Conservation (phyloP, 2,329 filamentous ascomycete genomes). For the Cercospora sp. region DNA sequence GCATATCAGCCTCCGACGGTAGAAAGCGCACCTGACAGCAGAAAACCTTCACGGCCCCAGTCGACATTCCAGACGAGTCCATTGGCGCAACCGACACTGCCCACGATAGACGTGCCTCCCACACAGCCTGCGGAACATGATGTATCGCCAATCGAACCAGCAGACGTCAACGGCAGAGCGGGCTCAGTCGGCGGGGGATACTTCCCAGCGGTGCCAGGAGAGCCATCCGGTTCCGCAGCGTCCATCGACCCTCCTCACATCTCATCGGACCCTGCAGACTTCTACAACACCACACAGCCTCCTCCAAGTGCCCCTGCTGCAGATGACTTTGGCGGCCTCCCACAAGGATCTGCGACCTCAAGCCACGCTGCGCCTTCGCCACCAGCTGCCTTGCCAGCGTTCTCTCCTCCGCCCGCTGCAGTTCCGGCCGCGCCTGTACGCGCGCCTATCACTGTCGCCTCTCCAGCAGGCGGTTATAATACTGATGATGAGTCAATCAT, state of each 20-base stretch:
- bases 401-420: constrained; percentile 25
- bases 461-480: constrained; percentile 47
- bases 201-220: constrained; percentile 56
- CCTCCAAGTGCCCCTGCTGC: constrained; percentile 18
- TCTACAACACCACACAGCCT: constrained; percentile 24
- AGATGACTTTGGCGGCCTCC: constrained; percentile 14
- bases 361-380: constrained; percentile 18
- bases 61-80: constrained; percentile 29
- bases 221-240: constrained; percentile 24
- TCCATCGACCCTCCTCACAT: neutral
- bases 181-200: constrained; percentile 59
- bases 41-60: constrained; percentile 44
- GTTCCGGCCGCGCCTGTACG: constrained; percentile 18
- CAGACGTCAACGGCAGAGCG: constrained; percentile 39
- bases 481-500: constrained; percentile 70
- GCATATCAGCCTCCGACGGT: constrained; percentile 54
- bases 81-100: constrained; percentile 50
- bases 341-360: constrained; percentile 16
- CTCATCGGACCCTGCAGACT: constrained; percentile 24
- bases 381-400: constrained; percentile 13
- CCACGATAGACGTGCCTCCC: neutral
- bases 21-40: constrained; percentile 61
- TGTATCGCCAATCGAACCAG: constrained; percentile 55
- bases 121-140: constrained; percentile 36
- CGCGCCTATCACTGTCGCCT: constrained; percentile 10